Conservation (phyloP, 352 stramenopile species). For the Pythium rhizo-oryzae region DNA sequence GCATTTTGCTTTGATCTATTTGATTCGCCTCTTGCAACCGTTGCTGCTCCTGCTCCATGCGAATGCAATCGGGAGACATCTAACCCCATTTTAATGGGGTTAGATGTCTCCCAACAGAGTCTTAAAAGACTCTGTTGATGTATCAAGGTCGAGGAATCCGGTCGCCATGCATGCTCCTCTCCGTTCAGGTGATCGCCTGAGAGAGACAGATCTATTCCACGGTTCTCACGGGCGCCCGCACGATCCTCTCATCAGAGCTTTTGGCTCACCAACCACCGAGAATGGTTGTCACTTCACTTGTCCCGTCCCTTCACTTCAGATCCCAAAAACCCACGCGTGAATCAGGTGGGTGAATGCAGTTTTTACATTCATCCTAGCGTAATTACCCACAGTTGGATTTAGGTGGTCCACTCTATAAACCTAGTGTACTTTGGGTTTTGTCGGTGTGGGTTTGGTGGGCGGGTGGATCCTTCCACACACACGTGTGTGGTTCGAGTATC, state of each 20-base stretch:
- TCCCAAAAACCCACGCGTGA: not conserved
- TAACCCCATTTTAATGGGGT: no score
- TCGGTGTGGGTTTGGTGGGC: slow-evolving; percentile 11
- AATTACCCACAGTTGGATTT: slow-evolving; percentile 4
- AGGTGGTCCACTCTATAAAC: slow-evolving; percentile 14
- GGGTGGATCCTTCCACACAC: slow-evolving; percentile 7
- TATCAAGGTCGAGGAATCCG: not conserved
- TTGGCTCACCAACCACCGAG: slow-evolving; percentile 9
- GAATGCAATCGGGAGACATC: no score
- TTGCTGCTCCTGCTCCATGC: not conserved
- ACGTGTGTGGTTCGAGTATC: slow-evolving; percentile 19
- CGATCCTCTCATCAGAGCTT: not conserved
- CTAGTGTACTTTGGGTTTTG: slow-evolving; percentile 4
- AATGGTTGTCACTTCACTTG: slow-evolving; percentile 19
- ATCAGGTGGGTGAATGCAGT: not conserved
- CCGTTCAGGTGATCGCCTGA: slow-evolving; percentile 10
- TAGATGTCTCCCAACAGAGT: no score
- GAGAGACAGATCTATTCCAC: not conserved
- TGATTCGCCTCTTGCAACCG: not conserved
- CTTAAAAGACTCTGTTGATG: no score
- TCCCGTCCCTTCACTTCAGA: slow-evolving; percentile 15
- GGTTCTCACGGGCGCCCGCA: not conserved
- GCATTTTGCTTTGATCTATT: slow-evolving; percentile 23
- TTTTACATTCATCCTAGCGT: not conserved
- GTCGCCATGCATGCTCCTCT: not conserved